Conservation (phyloP, 1,284 basidiomycete species). For the Moesziomyces globuligerus region DNA sequence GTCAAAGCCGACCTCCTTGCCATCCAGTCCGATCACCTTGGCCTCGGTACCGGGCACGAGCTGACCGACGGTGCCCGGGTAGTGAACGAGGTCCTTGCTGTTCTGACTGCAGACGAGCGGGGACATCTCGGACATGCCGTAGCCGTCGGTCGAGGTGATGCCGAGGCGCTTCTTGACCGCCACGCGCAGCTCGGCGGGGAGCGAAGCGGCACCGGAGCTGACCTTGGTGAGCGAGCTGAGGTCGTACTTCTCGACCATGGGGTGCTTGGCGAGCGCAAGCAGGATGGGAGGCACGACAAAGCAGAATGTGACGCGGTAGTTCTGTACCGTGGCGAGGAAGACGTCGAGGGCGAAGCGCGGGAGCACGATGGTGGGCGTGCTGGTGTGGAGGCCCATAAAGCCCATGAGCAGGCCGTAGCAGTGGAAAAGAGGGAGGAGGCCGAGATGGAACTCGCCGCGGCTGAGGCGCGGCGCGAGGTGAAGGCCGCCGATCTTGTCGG, state of each 20-base stretch:
- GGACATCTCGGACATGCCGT: constrained; percentile 67
- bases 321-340: constrained; percentile 55
- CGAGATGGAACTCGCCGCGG: constrained; percentile 59
- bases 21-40: constrained; percentile 48
- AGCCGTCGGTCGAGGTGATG: constrained; percentile 62
- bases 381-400: constrained; percentile 61
- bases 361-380: constrained; percentile 58
- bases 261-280: constrained; percentile 59
- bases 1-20: constrained; percentile 49
- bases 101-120: constrained; percentile 63
- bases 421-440: constrained; percentile 64
- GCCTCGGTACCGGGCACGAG: constrained; percentile 61
- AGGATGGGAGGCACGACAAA: constrained; percentile 66
- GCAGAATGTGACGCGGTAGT: constrained; percentile 59
- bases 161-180: constrained; percentile 53
- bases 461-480: constrained; percentile 33
- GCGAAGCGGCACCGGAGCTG: constrained; percentile 59
- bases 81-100: constrained; percentile 44
- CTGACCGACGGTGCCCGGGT: constrained; percentile 52
- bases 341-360: constrained; percentile 56
- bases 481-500: constrained; percentile 27
- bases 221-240: constrained; percentile 56
- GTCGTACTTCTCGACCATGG: constrained; percentile 58
- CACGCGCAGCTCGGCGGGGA: constrained; percentile 50
- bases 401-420: constrained; percentile 64